Base-by-base conservation (phyloP, 208 protist genomes). In the Trypanosoma melophagium region DNA sequence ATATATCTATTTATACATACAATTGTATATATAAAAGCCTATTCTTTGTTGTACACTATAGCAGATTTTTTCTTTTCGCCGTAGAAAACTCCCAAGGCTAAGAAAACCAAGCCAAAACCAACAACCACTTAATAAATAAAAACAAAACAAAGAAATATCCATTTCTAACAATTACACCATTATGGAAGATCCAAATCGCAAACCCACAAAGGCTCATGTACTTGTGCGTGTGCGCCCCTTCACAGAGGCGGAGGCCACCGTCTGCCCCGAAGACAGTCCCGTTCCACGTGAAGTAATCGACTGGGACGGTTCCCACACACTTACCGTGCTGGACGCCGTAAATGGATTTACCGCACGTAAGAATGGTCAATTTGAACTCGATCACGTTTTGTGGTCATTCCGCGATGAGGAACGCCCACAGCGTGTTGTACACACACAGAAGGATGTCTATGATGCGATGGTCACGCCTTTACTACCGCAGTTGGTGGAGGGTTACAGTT, bases 141-240 rank as follows among this genome's bases (percentile, higher is more conserved):
- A 40, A 64, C 62, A 24, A 28, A 66, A 57, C 71, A 60, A 71
- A 58, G 54, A 7, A 76, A 28, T 47, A 55, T 51, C 59, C 19
- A 60, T 31, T 44, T 24, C 55, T 24, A 62, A 62, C 42, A 9
- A 28, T 5, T 22, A 31, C 25, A 40, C 47, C 2, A 28, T 59
- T 19, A 78, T 66, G 52, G 47, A 68, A 22, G 35, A 71, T 3
- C 52, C 16, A 17, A 52, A 47, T 50, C 49, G 55, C 38, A 72
- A 65, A 24, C 28, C 44, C n/a, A 60, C 51, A 55, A 55, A 54
- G 68, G 44, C 84, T 68, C 62, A 77, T 35, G 81, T 78, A 51
- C 89, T 89, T 51, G 84, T 90, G 56, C 78, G 85, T 57, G 89
- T 95, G 31, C 84, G 89, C 3, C 89, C 89, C 21, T 95, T 92